Percentiles rank a stretch among this genome's conserved stretches.
Evolutionary conservation across 2,329 filamentous ascomycete species (phyloP).

Genomic region (Colletotrichum siamense): DNA sequence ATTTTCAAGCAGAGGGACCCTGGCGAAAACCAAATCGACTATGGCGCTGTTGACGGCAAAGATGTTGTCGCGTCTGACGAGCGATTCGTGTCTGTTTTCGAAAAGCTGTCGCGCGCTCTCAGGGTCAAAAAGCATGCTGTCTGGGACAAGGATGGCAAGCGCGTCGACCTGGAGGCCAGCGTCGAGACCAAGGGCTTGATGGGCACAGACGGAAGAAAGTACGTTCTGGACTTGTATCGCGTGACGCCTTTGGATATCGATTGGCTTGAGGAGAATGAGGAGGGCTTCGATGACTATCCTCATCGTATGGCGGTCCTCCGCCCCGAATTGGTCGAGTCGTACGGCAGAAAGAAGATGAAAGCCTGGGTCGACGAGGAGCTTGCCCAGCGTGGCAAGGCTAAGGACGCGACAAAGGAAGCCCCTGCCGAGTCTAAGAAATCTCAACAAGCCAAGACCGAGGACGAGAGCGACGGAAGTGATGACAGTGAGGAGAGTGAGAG

Average conservation of each 20-base stretch:
- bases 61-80: conserved; percentile 92
- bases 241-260: conserved; percentile 89
- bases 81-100: conserved; percentile 82
- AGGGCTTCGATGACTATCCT: conserved; percentile 68
- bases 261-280: conserved; percentile 81
- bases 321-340: conserved; percentile 86
- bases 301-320: conserved; percentile 96
- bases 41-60: conserved; percentile 96
- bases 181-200: conserved; percentile 98
- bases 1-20: conserved; percentile 99
- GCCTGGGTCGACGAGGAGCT: conserved; percentile 86
- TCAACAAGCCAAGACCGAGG: conserved; percentile 26
- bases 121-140: conserved; percentile 94
- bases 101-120: conserved; percentile 88
- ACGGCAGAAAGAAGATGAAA: conserved; percentile 84
- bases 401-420: conserved; percentile 33
- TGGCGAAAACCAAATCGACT: conserved; percentile 98
- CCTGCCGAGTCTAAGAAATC: conserved; percentile 7
- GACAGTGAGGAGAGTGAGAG: conserved; percentile 31
- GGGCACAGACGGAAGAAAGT: conserved; percentile 95
- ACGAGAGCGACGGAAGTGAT: conserved; percentile 27
- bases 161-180: conserved; percentile 90
- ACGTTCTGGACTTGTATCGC: conserved; percentile 95
- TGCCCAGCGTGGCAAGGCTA: conserved; percentile 60
- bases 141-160: conserved; percentile 95